Conservation (phyloP, 208 protist species). For the Tritrichomonas foetus region DNA sequence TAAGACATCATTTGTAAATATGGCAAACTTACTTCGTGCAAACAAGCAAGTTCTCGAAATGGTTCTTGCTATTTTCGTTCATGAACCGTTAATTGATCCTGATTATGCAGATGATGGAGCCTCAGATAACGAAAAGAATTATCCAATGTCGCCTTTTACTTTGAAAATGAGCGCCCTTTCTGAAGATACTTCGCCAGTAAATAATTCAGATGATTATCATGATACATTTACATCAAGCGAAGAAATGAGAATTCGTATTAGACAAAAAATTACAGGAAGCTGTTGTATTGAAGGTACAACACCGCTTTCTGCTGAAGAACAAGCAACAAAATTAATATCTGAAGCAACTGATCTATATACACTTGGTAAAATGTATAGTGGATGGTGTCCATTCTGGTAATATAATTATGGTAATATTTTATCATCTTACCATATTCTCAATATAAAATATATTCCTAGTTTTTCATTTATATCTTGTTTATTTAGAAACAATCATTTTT, state of each 20-base stretch:
- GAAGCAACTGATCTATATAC: background rate
- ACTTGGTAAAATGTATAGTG: background rate
- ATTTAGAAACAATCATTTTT: too few species aligned
- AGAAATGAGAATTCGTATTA: conserved; percentile 11
- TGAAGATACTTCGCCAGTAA: too few species aligned
- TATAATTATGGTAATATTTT: too few species aligned
- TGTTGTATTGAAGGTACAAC: background rate
- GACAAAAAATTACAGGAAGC: background rate
- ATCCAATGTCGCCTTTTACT: too few species aligned
- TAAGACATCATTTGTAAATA: background rate
- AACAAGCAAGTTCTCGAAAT: background rate
- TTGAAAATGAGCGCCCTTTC: too few species aligned
- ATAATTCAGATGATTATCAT: too few species aligned
- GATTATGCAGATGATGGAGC: background rate
- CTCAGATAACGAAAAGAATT: too few species aligned
- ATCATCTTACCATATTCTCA: too few species aligned
- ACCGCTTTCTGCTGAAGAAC: background rate
- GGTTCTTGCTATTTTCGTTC: background rate
- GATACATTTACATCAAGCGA: background rate
- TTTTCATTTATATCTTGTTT: too few species aligned
- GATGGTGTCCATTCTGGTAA: conserved; percentile 39
- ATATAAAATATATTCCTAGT: background rate
- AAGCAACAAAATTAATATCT: background rate
- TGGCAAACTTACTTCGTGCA: background rate
- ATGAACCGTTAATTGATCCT: background rate